phyloP scores from a whole-genome alignment of 371 early-diverging fungal species.

The Syncephalis fuscata region DNA sequence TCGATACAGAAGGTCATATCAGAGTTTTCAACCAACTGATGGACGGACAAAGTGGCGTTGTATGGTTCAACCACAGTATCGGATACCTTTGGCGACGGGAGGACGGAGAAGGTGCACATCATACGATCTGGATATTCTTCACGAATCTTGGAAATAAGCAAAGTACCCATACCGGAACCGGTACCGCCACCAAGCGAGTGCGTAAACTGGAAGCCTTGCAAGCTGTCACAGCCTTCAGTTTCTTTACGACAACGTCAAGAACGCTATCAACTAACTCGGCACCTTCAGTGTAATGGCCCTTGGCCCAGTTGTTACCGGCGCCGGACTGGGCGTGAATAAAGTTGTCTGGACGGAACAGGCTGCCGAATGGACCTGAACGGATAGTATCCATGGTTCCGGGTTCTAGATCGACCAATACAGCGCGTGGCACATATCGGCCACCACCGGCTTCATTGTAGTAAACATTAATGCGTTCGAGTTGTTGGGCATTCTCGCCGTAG shows the following conservation, averaged over 20 bases:
- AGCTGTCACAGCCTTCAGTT: constrained; percentile 79
- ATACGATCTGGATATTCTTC: constrained; percentile 95
- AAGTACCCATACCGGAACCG: constrained; percentile 88
- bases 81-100: constrained; percentile 63
- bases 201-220: constrained; percentile 92
- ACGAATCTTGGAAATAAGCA: constrained; percentile 81
- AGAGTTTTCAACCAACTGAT: constrained; percentile 95
- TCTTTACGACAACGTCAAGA: constrained; percentile 87
- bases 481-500: constrained; percentile 70
- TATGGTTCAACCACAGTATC: constrained; percentile 77
- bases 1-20: constrained; percentile 91
- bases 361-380: constrained; percentile 42
- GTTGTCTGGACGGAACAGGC: constrained; percentile 71
- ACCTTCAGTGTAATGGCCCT: constrained; percentile 96
- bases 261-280: constrained; percentile 88
- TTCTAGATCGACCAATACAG: constrained; percentile 97
- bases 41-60: constrained; percentile 94
- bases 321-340: constrained; percentile 79
- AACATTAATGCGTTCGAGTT: constrained; percentile 96
- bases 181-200: constrained; percentile 95
- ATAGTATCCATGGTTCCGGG: constrained; percentile 98
- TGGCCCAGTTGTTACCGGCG: constrained; percentile 97
- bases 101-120: constrained; percentile 93
- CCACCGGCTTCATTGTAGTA: constrained; percentile 89
- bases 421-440: constrained; percentile 85